These are phyloP conservation scores for Parasitella parasitica DNA, from an alignment of 371 early-diverging fungal genomes.

Conservation along the genomic window DNA sequence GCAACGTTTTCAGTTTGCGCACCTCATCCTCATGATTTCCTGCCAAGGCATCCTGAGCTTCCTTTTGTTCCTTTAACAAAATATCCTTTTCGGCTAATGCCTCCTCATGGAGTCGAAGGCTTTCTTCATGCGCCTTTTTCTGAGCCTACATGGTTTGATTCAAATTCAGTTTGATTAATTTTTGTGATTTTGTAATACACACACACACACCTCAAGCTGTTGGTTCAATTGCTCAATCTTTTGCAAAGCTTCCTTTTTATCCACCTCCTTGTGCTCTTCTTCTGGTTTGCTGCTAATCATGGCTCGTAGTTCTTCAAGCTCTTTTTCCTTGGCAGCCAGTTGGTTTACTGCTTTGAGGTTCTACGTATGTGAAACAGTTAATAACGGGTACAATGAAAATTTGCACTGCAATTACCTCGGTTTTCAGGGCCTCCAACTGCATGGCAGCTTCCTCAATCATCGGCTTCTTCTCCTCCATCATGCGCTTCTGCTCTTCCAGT, in stretches of 20 bases:
- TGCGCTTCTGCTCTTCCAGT: conserved; percentile 23
- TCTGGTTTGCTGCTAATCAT: conserved; percentile 18
- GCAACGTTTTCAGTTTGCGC: conserved; percentile 28
- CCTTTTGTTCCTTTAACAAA: conserved; percentile 37
- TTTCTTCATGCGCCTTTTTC: conserved; percentile 41
- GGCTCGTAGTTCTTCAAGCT: conserved; percentile 33
- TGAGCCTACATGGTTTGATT: conserved; percentile 23
- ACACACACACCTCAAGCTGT: conserved; percentile 33
- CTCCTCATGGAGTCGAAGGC: conserved; percentile 37
- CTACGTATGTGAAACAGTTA: conserved; percentile 17
- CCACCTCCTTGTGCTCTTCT: conserved; percentile 21
- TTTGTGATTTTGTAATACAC: neutral
- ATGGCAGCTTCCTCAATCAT: conserved; percentile 26
- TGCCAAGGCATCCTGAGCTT: conserved; percentile 22
- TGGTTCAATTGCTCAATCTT: conserved; percentile 34
- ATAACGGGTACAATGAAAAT: neutral
- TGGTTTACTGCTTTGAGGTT: conserved; percentile 41
- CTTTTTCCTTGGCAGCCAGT: conserved; percentile 41
- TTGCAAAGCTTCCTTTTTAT: conserved; percentile 22
- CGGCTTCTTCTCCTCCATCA: conserved; percentile 24
- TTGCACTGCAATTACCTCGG: conserved; percentile 15
- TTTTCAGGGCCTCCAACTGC: conserved; percentile 38
- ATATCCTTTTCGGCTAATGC: conserved; percentile 43
- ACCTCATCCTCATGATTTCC: conserved; percentile 29
- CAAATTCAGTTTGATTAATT: neutral